Percentiles rank a stretch among this genome's conserved stretches.
Evolutionary conservation across 495 filamentous ascomycete genomes (phyloP).

Genomic region (Bathelium albidoporum): DNA sequence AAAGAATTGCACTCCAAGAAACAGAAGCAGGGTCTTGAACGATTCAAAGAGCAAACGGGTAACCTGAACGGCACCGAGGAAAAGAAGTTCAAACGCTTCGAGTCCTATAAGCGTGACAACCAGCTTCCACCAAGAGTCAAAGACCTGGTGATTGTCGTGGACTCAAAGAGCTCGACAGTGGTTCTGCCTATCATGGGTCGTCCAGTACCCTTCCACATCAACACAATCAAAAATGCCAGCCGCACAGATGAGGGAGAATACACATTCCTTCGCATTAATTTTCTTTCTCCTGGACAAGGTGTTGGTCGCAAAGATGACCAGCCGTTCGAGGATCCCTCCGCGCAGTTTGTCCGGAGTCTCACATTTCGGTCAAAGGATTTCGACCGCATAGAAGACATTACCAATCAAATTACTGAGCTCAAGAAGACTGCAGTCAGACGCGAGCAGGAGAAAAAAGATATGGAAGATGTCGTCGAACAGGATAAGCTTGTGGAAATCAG

Average conservation of each 20-base stretch:
- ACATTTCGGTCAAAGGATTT: conserved; percentile 87
- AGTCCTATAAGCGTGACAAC: conserved; percentile 97
- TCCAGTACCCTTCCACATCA: conserved; percentile 96
- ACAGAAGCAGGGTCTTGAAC: conserved; percentile 72
- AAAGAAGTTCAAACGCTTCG: conserved; percentile 97
- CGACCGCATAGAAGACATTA: conserved; percentile 76
- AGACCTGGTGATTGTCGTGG: conserved; percentile 79
- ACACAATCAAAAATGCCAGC: conserved; percentile 83
- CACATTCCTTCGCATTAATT: conserved; percentile 91
- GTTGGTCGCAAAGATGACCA: conserved; percentile 97
- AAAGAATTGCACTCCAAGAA: conserved; percentile 81
- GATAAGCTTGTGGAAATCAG: conserved; percentile 80
- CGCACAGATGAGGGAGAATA: conserved; percentile 65
- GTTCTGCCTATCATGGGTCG: conserved; percentile 95
- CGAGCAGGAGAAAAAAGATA: conserved; percentile 97
- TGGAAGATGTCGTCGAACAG: conserved; percentile 99
- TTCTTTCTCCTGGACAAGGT: conserved; percentile 92
- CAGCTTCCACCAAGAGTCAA: conserved; percentile 75
- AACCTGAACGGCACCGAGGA: conserved; percentile 81
- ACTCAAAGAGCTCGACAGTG: conserved; percentile 79
- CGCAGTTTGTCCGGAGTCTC: conserved; percentile 90
- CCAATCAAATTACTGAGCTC: conserved; percentile 82
- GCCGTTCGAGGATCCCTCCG: conserved; percentile 91
- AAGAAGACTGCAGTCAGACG: conserved; percentile 81
- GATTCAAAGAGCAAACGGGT: conserved; percentile 69